phyloP scores from a whole-genome alignment of 495 filamentous ascomycete genomes.

The Beverwykella pulmonaria region DNA sequence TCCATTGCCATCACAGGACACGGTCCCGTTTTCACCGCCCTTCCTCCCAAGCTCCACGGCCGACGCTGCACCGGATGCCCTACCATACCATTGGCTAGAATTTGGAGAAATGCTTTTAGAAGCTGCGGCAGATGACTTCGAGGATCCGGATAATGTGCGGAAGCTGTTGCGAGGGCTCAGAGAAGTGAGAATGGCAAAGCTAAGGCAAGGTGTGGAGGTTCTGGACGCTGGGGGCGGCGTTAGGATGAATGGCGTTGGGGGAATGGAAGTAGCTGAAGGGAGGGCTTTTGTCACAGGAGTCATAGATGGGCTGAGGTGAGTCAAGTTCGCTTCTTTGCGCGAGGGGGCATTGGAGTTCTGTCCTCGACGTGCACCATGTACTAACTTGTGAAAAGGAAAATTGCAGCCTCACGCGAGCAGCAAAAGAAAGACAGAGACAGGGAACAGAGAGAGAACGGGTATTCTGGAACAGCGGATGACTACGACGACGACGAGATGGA shows the following conservation, averaged over 20 bases:
- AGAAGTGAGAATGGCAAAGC: constrained; percentile 87
- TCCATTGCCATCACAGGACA: constrained; percentile 47
- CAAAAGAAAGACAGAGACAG: constrained; percentile 44
- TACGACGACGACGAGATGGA: constrained; percentile 47
- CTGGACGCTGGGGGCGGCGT: constrained; percentile 74
- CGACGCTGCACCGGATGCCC: constrained; percentile 60
- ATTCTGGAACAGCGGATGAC: constrained; percentile 39
- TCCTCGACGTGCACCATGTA: background rate
- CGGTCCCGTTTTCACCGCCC: constrained; percentile 52
- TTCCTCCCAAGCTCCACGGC: constrained; percentile 65
- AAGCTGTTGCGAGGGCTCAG: constrained; percentile 77
- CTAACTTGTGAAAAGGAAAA: constrained; percentile 41
- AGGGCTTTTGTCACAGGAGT: constrained; percentile 82
- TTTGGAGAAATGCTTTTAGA: constrained; percentile 82
- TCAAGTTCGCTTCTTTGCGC: constrained; percentile 28
- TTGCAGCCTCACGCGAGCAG: constrained; percentile 48
- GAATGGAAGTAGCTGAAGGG: constrained; percentile 87
- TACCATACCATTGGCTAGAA: constrained; percentile 95
- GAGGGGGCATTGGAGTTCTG: constrained; percentile 40
- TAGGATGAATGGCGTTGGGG: constrained; percentile 79
- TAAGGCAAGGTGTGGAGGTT: constrained; percentile 70
- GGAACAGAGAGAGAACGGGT: constrained; percentile 47
- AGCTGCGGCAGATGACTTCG: constrained; percentile 81
- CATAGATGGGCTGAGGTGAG: constrained; percentile 76
- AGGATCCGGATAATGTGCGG: constrained; percentile 71